A percentile compares a stretch with the other conserved stretches of the same genome.
These are phyloP conservation scores for Papilionanthe hybrid DNA, from an alignment of 116 monocot species.

Conservation along the genomic window DNA sequence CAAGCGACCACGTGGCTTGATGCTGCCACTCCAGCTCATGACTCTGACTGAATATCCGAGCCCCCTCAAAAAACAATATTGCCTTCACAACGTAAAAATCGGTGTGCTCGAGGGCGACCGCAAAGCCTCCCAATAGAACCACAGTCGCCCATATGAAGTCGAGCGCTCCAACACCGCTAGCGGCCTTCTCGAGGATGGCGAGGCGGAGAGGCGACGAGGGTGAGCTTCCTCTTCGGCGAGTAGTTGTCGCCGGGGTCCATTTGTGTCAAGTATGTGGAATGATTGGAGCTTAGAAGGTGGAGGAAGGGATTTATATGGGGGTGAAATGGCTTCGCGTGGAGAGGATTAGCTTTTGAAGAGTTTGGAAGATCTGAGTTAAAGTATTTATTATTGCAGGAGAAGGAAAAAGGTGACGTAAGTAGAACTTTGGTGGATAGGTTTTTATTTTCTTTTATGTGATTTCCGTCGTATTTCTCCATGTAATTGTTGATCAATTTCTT, in stretches of 20 bases:
- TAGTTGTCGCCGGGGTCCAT: not conserved
- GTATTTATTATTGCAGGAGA: too few species aligned
- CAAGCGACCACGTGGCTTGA: constrained; percentile 38
- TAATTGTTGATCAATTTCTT: not conserved
- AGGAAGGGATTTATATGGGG: too few species aligned
- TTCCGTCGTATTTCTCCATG: too few species aligned
- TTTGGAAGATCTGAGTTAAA: too few species aligned
- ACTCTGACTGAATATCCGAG: constrained; percentile 71
- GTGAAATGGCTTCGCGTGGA: too few species aligned
- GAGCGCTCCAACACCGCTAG: constrained; percentile 46
- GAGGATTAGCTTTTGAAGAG: too few species aligned
- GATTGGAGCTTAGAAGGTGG: too few species aligned
- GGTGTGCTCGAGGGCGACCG: constrained; percentile 29
- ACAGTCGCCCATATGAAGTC: constrained; percentile 83
- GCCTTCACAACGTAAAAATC: constrained; percentile 67
- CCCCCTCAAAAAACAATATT: constrained; percentile 57
- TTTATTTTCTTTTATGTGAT: too few species aligned
- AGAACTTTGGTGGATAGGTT: too few species aligned
- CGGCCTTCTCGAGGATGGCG: constrained; percentile 33
- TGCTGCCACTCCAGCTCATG: constrained; percentile 90
- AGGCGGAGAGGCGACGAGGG: constrained; percentile 32
- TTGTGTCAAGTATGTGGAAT: too few species aligned
- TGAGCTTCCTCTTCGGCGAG: constrained; percentile 31
- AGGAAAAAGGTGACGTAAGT: too few species aligned
- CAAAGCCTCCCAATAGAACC: constrained; percentile 73